Conservation (phyloP, 2,329 filamentous ascomycete species). For the Sordariomycetes sp. region DNA sequence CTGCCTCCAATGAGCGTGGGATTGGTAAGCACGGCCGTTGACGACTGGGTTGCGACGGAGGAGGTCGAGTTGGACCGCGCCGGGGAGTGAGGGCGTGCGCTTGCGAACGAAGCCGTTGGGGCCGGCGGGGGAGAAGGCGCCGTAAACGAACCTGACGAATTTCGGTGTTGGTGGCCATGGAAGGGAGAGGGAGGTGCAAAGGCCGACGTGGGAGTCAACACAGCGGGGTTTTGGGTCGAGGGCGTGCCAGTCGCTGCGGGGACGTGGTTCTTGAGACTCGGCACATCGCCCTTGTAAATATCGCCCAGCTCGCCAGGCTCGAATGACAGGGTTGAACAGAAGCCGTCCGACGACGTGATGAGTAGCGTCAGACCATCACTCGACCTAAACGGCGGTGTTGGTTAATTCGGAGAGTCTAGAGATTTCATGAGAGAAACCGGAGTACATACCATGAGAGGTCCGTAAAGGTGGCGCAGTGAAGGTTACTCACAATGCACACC, state of each 20-base stretch:
- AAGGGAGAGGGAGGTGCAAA: slow-evolving; percentile 50
- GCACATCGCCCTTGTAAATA: slow-evolving; percentile 57
- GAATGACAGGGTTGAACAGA: slow-evolving; percentile 88
- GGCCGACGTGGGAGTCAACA: slow-evolving; percentile 55
- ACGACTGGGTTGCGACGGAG: slow-evolving; percentile 57
- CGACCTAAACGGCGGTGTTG: slow-evolving; percentile 22
- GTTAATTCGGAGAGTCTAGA: too few species aligned
- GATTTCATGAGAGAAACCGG: too few species aligned
- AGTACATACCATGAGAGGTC: slow-evolving; percentile 76
- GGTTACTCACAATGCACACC: slow-evolving; percentile 86
- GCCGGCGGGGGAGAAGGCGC: slow-evolving; percentile 44
- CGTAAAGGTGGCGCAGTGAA: slow-evolving; percentile 95
- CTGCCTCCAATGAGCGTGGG: slow-evolving; percentile 67
- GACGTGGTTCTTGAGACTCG: slow-evolving; percentile 30
- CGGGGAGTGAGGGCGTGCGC: slow-evolving; percentile 61
- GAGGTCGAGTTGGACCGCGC: slow-evolving; percentile 77
- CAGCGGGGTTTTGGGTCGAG: slow-evolving; percentile 49
- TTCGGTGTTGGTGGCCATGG: slow-evolving; percentile 40
- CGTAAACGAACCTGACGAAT: slow-evolving; percentile 42
- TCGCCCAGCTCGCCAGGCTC: slow-evolving; percentile 72
- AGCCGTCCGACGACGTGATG: slow-evolving; percentile 96
- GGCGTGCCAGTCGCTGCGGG: slow-evolving; percentile 22
- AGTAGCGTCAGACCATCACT: slow-evolving; percentile 48
- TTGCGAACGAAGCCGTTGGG: slow-evolving; percentile 40
- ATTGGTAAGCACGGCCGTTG: slow-evolving; percentile 53